Percentiles rank a stretch among this genome's conserved stretches.
phyloP scores from a whole-genome alignment of 345 rosid species.

The Rhodomyrtus tomentosa region DNA sequence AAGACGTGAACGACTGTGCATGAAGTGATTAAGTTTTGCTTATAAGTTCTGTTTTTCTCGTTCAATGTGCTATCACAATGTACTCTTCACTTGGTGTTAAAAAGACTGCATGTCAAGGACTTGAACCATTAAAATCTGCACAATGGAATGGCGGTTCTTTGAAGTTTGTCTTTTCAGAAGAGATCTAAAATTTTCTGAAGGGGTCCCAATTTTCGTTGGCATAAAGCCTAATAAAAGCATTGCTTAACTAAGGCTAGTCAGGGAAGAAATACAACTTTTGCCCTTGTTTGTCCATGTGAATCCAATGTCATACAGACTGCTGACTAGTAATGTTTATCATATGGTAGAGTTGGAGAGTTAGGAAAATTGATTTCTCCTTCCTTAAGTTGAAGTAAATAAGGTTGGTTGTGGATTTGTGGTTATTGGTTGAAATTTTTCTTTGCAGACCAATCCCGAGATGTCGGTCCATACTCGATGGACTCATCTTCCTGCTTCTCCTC shows the following conservation, averaged over 20 bases:
- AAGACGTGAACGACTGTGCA: background rate
- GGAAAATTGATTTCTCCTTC: background rate
- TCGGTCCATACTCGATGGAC: slow-evolving; percentile 78
- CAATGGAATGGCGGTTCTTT: background rate
- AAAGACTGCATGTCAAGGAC: background rate
- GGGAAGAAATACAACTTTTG: background rate
- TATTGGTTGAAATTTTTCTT: slow-evolving; percentile 4
- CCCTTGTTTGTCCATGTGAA: background rate
- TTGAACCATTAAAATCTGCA: background rate
- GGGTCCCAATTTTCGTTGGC: background rate
- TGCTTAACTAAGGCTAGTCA: background rate
- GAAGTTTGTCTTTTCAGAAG: background rate
- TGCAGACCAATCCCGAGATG: slow-evolving; percentile 66
- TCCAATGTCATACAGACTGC: background rate
- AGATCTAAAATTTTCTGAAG: background rate
- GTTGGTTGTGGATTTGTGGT: background rate
- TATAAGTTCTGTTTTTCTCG: background rate
- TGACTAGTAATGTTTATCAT: background rate
- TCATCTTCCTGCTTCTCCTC: slow-evolving; percentile 48
- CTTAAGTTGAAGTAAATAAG: background rate
- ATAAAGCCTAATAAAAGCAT: background rate
- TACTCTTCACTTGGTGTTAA: background rate
- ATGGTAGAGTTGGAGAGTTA: background rate
- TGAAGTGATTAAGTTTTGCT: background rate
- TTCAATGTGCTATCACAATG: background rate